Percentiles rank a stretch among this genome's conserved stretches.
Conservation (phyloP, 108 stramenopile species). For the Cyclotella sp. region DNA sequence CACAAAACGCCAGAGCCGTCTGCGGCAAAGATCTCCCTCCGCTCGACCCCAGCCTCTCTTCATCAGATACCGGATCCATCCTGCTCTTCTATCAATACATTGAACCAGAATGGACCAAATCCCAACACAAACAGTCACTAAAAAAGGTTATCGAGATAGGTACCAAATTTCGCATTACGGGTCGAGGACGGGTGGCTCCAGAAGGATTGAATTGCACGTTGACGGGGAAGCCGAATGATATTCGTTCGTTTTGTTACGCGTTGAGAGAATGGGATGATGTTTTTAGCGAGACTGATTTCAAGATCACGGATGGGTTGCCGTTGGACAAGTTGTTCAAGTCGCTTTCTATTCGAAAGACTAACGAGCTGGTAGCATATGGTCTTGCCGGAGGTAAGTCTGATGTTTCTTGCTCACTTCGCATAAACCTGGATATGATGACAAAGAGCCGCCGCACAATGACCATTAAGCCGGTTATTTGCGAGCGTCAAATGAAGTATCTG, state of each 20-base stretch:
- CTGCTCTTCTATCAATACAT: conserved; percentile 84
- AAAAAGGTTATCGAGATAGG: conserved; percentile 59
- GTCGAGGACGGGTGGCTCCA: conserved; percentile 73
- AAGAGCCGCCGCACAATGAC: conserved; percentile 42
- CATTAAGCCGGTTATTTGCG: conserved; percentile 56
- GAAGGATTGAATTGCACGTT: conserved; percentile 88
- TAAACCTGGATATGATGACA: conserved; percentile 53
- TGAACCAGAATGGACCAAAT: conserved; percentile 71
- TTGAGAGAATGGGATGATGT: conserved; percentile 60
- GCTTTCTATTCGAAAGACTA: conserved; percentile 60
- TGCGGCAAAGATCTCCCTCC: conserved; percentile 20
- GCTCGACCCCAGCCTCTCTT: neutral
- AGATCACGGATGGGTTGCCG: conserved; percentile 74
- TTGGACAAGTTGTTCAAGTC: conserved; percentile 60
- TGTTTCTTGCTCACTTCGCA: neutral
- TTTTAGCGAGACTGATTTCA: conserved; percentile 79
- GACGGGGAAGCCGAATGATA: conserved; percentile 52
- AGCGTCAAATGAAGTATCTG: conserved; percentile 29
- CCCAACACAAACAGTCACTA: conserved; percentile 60
- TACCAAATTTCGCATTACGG: conserved; percentile 57
- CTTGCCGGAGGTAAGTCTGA: conserved; percentile 52
- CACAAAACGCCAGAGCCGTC: conserved; percentile 25
- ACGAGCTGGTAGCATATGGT: conserved; percentile 84
- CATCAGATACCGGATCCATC: conserved; percentile 45
- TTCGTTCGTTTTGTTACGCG: conserved; percentile 60